A percentile compares a stretch with the other conserved stretches of the same genome.
Conservation (phyloP, 1,284 basidiomycete genomes). For the Somion occarium region DNA sequence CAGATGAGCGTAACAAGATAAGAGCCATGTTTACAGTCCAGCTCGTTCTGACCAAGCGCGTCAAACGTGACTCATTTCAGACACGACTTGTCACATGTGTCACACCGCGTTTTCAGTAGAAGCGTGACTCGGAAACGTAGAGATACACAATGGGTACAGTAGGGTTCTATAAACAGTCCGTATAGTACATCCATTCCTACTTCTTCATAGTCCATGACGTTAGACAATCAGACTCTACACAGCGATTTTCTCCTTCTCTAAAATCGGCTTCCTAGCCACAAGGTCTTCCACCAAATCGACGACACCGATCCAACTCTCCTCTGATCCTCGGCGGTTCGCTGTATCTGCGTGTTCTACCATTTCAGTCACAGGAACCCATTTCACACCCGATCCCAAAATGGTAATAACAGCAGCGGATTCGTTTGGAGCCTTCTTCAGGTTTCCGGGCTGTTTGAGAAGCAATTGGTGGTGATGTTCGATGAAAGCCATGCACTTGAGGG, state of each 20-base stretch:
- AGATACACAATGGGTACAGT: no score
- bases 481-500: conserved; percentile 92
- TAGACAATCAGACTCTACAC: no score
- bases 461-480: conserved; percentile 76
- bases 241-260: conserved; percentile 22
- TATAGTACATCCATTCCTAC: no score
- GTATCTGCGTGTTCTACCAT: conserved; percentile 88
- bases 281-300: conserved; percentile 73
- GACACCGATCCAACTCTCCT: conserved; percentile 76
- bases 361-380: conserved; percentile 81
- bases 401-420: conserved; percentile 89
- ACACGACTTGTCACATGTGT: no score
- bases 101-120: no score
- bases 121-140: no score
- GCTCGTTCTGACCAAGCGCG: no score
- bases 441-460: conserved; percentile 41
- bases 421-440: conserved; percentile 45
- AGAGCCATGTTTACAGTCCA: no score
- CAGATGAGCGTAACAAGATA: no score
- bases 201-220: no score
- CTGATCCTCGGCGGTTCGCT: conserved; percentile 81
- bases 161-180: no score
- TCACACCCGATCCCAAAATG: conserved; percentile 76
- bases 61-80: no score
- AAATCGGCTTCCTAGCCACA: conserved; percentile 54